phyloP scores from a whole-genome alignment of 371 early-diverging fungal species.

The Choanephora cucurbitarum region DNA sequence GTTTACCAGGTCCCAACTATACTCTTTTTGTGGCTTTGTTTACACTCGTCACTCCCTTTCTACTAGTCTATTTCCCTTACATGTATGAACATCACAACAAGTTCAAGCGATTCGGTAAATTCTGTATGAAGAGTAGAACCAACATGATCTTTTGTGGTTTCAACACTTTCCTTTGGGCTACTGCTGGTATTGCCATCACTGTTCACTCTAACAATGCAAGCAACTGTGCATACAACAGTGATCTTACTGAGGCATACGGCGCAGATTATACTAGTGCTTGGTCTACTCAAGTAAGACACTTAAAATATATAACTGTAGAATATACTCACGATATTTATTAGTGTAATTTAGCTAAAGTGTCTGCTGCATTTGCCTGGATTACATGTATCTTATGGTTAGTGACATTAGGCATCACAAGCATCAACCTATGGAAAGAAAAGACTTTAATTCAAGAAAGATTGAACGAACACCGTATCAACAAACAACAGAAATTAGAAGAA shows the following conservation, averaged over 20 bases:
- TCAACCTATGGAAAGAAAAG: conserved; percentile 47
- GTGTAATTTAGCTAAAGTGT: conserved; percentile 46
- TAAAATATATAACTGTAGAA: no score
- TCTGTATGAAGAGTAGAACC: conserved; percentile 35
- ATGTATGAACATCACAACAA: conserved; percentile 35
- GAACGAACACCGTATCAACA: conserved; percentile 42
- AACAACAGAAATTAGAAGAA: conserved; percentile 31
- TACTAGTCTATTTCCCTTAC: conserved; percentile 33
- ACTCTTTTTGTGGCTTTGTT: conserved; percentile 27
- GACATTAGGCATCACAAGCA: conserved; percentile 29
- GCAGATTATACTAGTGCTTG: conserved; percentile 28
- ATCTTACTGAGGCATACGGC: conserved; percentile 17
- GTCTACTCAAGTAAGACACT: conserved; percentile 29
- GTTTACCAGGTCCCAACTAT: conserved; percentile 30
- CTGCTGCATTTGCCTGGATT: conserved; percentile 49
- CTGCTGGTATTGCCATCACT: conserved; percentile 37
- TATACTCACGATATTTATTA: conserved; percentile 5
- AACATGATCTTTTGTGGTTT: conserved; percentile 31
- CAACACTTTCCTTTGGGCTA: conserved; percentile 30
- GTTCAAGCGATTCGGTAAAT: conserved; percentile 35
- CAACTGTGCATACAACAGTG: conserved; percentile 23
- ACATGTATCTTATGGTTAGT: conserved; percentile 46
- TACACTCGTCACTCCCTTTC: conserved; percentile 22
- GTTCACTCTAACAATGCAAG: conserved; percentile 27
- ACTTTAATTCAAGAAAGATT: conserved; percentile 41